Percentiles rank a stretch among this genome's conserved stretches.
These are phyloP conservation scores for Amborella trichopoda DNA, from an alignment of 164 flowering plant species.

Conservation along the genomic window DNA sequence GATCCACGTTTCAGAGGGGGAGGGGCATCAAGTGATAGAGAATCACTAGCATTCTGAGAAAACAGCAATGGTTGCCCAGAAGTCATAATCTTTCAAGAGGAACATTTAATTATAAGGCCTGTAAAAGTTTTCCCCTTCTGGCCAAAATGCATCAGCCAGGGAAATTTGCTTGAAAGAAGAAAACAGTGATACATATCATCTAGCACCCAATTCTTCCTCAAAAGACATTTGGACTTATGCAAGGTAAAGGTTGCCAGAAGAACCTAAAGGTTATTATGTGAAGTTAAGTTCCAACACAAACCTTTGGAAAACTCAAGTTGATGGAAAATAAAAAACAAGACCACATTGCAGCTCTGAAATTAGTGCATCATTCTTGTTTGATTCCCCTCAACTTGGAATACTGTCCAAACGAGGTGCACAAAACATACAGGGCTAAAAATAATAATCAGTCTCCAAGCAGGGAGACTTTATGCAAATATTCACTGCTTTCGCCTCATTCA, in stretches of 20 bases:
- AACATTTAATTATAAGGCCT: slow-evolving; percentile 16
- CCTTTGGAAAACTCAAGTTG: too few relatives aligned
- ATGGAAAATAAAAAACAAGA: not conserved
- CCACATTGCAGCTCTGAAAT: not conserved
- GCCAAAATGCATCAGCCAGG: slow-evolving; percentile 12
- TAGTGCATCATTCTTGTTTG: not conserved
- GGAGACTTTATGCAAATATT: too few relatives aligned
- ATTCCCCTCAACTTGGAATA: not conserved
- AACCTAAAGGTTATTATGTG: too few relatives aligned
- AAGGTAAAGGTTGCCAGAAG: too few relatives aligned
- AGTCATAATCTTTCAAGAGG: slow-evolving; percentile 31
- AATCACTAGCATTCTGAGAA: slow-evolving; percentile 11
- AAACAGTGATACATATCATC: slow-evolving; percentile 9
- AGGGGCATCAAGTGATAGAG: slow-evolving; percentile 10
- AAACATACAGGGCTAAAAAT: too few relatives aligned
- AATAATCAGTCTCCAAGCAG: too few relatives aligned
- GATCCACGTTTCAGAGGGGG: slow-evolving; percentile 14
- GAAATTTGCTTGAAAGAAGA: slow-evolving; percentile 5
- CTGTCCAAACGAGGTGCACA: too few relatives aligned
- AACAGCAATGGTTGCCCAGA: slow-evolving; percentile 36
- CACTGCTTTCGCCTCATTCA: too few relatives aligned
- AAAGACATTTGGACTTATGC: too few relatives aligned
- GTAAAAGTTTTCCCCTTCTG: slow-evolving; percentile 10
- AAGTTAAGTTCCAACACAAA: too few relatives aligned
- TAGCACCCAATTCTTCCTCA: slow-evolving; percentile 5